Evolutionary conservation across 345 rosid genomes (phyloP).

Genomic region (Euclidium syriacum): DNA sequence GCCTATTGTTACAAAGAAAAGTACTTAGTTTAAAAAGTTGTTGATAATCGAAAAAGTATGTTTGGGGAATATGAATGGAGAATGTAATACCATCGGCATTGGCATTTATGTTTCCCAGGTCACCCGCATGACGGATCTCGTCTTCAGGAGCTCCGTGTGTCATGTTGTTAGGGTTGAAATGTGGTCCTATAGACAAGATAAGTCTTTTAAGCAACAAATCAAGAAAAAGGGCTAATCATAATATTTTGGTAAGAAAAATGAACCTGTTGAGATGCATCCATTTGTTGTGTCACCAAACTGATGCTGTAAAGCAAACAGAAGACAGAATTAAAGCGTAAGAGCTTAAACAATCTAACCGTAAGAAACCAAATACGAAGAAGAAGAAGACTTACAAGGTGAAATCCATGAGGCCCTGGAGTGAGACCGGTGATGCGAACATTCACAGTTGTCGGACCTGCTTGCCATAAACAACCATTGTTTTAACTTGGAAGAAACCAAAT

Average conservation of each 20-base stretch:
- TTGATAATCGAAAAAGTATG: neutral
- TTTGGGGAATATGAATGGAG: neutral
- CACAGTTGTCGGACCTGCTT: constrained; percentile 84
- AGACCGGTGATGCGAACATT: constrained; percentile 81
- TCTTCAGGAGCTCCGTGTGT: constrained; percentile 98
- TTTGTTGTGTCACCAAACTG: constrained; percentile 97
- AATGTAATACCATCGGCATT: constrained; percentile 64
- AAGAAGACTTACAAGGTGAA: constrained; percentile 62
- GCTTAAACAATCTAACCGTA: neutral
- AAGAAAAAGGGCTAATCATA: neutral
- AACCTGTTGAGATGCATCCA: constrained; percentile 97
- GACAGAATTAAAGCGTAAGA: neutral
- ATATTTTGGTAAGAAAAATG: neutral
- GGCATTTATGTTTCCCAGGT: constrained; percentile 99
- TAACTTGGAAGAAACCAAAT: neutral
- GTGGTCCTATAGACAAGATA: constrained; percentile 48
- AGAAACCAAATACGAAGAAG: neutral
- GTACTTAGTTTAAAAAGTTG: neutral
- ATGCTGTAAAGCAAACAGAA: constrained; percentile 42
- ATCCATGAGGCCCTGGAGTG: constrained; percentile 83
- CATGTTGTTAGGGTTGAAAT: constrained; percentile 82
- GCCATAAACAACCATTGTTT: constrained; percentile 3
- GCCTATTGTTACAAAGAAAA: constrained; percentile 42
- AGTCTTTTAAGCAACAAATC: too few relatives aligned
- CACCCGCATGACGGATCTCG: constrained; percentile 97